phyloP scores from a whole-genome alignment of 305 asterid genomes.

The Rubia tinctorum region DNA sequence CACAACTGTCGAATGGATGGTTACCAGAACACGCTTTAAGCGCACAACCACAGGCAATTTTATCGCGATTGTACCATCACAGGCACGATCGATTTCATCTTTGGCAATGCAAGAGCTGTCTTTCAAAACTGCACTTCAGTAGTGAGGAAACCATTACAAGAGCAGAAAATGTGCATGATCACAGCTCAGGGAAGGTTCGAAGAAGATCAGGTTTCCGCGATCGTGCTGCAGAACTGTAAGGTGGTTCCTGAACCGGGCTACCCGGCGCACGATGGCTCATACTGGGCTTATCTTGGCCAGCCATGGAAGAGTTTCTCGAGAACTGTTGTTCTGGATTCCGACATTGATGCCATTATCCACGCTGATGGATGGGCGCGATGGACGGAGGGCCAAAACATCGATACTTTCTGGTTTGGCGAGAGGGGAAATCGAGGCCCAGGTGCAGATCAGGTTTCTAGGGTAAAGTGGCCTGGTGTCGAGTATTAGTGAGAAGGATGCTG shows the following conservation, averaged over 20 bases:
- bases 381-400: constrained; percentile 7
- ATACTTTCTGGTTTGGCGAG: constrained; percentile 18
- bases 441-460: constrained; percentile 11
- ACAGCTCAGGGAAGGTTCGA: constrained; percentile 64
- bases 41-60: constrained; percentile 31
- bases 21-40: constrained; percentile 34
- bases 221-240: constrained; percentile 35
- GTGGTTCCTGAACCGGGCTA: constrained; percentile 30
- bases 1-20: constrained; percentile 41
- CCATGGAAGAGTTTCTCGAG: constrained; percentile 49
- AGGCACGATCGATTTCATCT: constrained; percentile 37
- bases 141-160: constrained; percentile 36
- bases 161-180: constrained; percentile 42
- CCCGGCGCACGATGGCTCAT: not conserved
- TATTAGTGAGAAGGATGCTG: constrained; percentile 14
- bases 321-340: constrained; percentile 19
- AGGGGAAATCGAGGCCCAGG: constrained; percentile 23
- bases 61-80: constrained; percentile 29
- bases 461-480: constrained; percentile 23
- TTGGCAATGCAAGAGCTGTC: constrained; percentile 28
- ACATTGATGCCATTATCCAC: constrained; percentile 13
- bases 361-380: constrained; percentile 19
- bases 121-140: constrained; percentile 52
- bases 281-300: constrained; percentile 38
- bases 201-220: constrained; percentile 15